A percentile compares a stretch with the other conserved stretches of the same genome.
These are phyloP conservation scores for Gossypium bickii DNA, from an alignment of 345 rosid genomes.

Conservation along the genomic window DNA sequence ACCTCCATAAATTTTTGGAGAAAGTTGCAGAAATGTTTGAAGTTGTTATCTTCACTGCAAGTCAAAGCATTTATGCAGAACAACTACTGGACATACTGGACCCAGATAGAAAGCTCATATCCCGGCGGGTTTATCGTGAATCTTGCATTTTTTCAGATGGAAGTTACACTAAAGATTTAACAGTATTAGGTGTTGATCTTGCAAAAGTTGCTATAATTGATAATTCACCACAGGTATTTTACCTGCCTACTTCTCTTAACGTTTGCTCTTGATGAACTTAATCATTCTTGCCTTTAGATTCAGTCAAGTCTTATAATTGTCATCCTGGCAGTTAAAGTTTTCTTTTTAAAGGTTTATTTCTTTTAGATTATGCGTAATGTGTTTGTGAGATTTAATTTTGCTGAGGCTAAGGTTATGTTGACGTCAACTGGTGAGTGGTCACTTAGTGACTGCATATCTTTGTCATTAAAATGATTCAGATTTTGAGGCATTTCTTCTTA, in stretches of 20 bases:
- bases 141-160: slow-evolving; percentile 84
- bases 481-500: slow-evolving; percentile 4
- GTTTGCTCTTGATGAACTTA: slow-evolving; percentile 10
- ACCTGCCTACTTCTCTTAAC: slow-evolving; percentile 14
- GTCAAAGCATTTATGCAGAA: slow-evolving; percentile 86
- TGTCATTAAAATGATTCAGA: slow-evolving; percentile 9
- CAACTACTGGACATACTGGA: slow-evolving; percentile 81
- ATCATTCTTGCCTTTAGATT: slow-evolving; percentile 1
- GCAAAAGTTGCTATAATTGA: slow-evolving; percentile 94
- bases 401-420: neutral
- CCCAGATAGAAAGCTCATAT: slow-evolving; percentile 65
- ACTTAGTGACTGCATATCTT: neutral
- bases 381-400: neutral
- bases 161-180: slow-evolving; percentile 89
- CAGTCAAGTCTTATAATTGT: neutral
- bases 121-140: slow-evolving; percentile 78
- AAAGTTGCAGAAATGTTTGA: slow-evolving; percentile 85
- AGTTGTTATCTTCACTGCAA: slow-evolving; percentile 85
- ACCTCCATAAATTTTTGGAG: slow-evolving; percentile 72
- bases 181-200: slow-evolving; percentile 86
- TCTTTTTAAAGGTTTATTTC: neutral
- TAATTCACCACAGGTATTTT: slow-evolving; percentile 88
- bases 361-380: neutral
- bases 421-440: slow-evolving; percentile 1
- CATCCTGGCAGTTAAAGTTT: neutral